These are phyloP conservation scores for Coriolopsis trogii DNA, from an alignment of 1,284 basidiomycete species.

Conservation along the genomic window DNA sequence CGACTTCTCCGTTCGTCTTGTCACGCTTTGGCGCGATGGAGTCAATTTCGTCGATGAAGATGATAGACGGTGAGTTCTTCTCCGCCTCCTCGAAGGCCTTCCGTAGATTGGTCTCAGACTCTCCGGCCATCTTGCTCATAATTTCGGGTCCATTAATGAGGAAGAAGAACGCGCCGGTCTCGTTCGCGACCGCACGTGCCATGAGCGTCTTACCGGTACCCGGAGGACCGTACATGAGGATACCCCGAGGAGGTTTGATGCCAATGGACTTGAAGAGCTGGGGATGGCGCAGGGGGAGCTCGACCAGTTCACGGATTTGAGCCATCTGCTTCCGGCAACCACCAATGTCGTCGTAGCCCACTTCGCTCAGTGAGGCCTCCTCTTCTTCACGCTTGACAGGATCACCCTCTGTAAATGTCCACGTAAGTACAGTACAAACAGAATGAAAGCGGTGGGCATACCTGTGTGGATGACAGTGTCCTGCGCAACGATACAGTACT, in stretches of 20 bases:
- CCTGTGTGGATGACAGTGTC: slow-evolving; percentile 96
- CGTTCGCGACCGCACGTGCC: slow-evolving; percentile 99
- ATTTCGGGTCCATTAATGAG: slow-evolving; percentile 99
- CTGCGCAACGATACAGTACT: slow-evolving; percentile 97
- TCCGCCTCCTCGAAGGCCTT: slow-evolving; percentile 99
- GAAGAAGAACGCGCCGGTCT: slow-evolving; percentile 99
- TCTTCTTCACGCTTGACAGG: slow-evolving; percentile 99
- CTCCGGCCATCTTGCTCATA: slow-evolving; percentile 99
- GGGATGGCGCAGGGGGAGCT: slow-evolving; percentile 96
- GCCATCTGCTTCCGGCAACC: slow-evolving; percentile 99
- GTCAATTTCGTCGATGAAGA: slow-evolving; percentile 99
- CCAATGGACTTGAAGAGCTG: slow-evolving; percentile 99
- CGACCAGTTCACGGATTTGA: slow-evolving; percentile 98
- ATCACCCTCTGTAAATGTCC: slow-evolving; percentile 80
- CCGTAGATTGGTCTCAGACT: slow-evolving; percentile 94
- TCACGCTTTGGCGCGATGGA: slow-evolving; percentile 99
- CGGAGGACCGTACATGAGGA: slow-evolving; percentile 95
- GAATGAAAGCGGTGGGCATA: slow-evolving; percentile 32
- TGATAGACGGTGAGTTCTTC: slow-evolving; percentile 99
- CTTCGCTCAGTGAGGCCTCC: slow-evolving; percentile 94
- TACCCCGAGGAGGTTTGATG: slow-evolving; percentile 99
- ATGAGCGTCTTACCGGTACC: slow-evolving; percentile 98
- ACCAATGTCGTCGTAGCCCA: slow-evolving; percentile 99
- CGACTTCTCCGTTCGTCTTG: slow-evolving; percentile 99
- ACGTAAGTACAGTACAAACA: slow-evolving; percentile 10